phyloP scores from a whole-genome alignment of 2,329 filamentous ascomycete genomes.

The Metarhizium guizhouense region DNA sequence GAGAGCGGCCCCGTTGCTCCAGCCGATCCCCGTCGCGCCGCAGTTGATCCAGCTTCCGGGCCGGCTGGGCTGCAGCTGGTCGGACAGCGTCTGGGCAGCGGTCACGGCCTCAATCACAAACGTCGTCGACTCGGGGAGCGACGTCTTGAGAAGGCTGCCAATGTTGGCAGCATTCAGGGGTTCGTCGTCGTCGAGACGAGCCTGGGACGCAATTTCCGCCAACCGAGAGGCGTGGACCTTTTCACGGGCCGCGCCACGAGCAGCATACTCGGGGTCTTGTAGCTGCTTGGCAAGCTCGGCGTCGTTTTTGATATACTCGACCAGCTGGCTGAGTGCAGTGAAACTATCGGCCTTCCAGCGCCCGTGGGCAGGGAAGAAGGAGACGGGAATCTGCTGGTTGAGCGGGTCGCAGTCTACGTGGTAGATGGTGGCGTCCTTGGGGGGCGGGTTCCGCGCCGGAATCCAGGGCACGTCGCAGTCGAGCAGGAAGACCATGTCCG shows the following conservation, averaged over 20 bases:
- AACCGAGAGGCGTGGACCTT: slow-evolving; percentile 48
- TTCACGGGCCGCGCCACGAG: slow-evolving; percentile 35
- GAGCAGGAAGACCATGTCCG: slow-evolving; percentile 71
- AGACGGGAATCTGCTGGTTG: slow-evolving; percentile 59
- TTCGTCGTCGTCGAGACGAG: slow-evolving; percentile 48
- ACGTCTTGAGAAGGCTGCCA: slow-evolving; percentile 7
- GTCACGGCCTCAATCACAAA: slow-evolving; percentile 70
- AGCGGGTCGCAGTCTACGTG: slow-evolving; percentile 53
- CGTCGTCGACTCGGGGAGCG: slow-evolving; percentile 41
- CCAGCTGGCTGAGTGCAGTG: slow-evolving; percentile 57
- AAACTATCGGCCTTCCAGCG: slow-evolving; percentile 55
- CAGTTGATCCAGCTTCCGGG: slow-evolving; percentile 70
- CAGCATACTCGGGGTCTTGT: slow-evolving; percentile 13
- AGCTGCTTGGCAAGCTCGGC: slow-evolving; percentile 21
- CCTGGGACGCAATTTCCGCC: slow-evolving; percentile 43
- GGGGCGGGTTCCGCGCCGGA: slow-evolving; percentile 53
- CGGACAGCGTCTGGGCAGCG: slow-evolving; percentile 50
- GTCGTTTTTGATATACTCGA: slow-evolving; percentile 38
- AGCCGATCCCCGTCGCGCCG: slow-evolving; percentile 66
- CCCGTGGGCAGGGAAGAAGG: slow-evolving; percentile 53
- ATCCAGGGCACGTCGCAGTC: slow-evolving; percentile 90
- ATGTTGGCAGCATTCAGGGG: slow-evolving; percentile 22
- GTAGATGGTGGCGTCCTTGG: slow-evolving; percentile 38
- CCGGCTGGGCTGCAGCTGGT: slow-evolving; percentile 55
- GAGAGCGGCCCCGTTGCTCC: slow-evolving; percentile 62